A percentile compares a stretch with the other conserved stretches of the same genome.
phyloP scores from a whole-genome alignment of 2,329 filamentous ascomycete species.

The Metarhizium album region DNA sequence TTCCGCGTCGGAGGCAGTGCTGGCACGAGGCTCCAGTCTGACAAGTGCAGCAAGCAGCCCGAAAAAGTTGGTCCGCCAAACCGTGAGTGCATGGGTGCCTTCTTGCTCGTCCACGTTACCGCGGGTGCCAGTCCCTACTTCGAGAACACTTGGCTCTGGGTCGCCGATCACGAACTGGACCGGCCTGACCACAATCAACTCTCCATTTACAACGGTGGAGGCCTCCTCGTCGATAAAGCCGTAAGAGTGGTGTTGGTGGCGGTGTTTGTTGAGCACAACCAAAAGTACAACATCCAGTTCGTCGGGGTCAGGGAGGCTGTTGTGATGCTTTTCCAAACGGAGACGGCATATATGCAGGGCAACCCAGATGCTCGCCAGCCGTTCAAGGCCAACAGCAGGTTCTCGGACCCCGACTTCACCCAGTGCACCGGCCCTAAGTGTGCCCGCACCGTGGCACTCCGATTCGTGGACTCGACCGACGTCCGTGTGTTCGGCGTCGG shows the following conservation, averaged over 20 bases:
- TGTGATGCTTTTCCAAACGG: constrained; percentile 76
- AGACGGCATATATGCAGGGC: constrained; percentile 81
- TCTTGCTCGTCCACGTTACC: constrained; percentile 58
- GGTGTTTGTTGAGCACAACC: constrained; percentile 57
- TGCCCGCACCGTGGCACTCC: constrained; percentile 68
- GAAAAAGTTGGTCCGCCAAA: constrained; percentile 49
- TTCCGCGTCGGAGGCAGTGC: constrained; percentile 81
- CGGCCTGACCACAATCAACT: constrained; percentile 62
- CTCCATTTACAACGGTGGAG: constrained; percentile 80
- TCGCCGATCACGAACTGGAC: constrained; percentile 84
- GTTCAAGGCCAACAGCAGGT: constrained; percentile 47
- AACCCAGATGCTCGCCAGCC: constrained; percentile 64
- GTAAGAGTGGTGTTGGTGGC: constrained; percentile 72
- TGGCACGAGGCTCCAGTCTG: constrained; percentile 71
- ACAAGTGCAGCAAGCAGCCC: constrained; percentile 70
- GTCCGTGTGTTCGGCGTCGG: constrained; percentile 63
- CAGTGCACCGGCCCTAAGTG: constrained; percentile 44
- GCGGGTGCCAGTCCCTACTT: constrained; percentile 59
- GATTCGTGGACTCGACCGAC: constrained; percentile 55
- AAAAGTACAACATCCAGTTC: constrained; percentile 78
- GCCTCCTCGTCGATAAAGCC: constrained; percentile 65
- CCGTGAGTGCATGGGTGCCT: constrained; percentile 61
- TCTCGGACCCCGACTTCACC: constrained; percentile 59
- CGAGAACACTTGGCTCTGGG: constrained; percentile 88
- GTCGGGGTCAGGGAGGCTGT: constrained; percentile 67